Evolutionary conservation across 2,329 filamentous ascomycete species (phyloP), one percentile per base, ranked within the genome.

Genomic region (Colletotrichum liriopes): DNA sequence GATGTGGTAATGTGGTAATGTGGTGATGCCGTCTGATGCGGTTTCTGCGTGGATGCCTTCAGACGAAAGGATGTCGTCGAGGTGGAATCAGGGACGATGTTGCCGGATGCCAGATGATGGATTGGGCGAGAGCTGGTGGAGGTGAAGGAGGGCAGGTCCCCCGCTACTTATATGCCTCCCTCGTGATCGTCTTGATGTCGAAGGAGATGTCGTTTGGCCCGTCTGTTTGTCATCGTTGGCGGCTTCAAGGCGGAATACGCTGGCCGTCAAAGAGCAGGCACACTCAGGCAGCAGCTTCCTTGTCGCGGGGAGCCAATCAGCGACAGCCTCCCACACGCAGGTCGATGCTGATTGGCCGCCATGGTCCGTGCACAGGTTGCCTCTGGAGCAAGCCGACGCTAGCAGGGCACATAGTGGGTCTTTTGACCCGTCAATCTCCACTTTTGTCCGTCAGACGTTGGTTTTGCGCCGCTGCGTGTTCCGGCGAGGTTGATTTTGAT

Each of bases 381-480:
- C 56, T 67, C 18, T 26, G 26, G 37, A n/a, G 47, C 32, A n/a
- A 6, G 6, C 11, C 2, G 26, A 20, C 23, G 43, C 18, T 26
- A 59, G 35, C 23, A 39, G 45, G 29, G 23, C 14, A 4, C 9
- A 0, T 0, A 54, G 18, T 7, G 12, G 29, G 11, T 5, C 3
- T 9, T 9, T 2, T 16, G 18, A 3, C 23, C 52, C n/a, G 6
- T 11, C 16, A 12, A 9, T 29, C 41, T 20, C 64, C 54, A 59
- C 43, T 32, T 20, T 45, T 32, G 18, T 12, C 18, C 11, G 11
- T 39, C 23, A 29, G 32, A 18, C 26, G 6, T 52, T 35, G 14
- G 63, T 67, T 71, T 71, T 72, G 18, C 70, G 70, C 70, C 35
- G 70, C 65, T 5, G 70, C 70, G 70, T 70, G 69, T 65, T 70